Evolutionary conservation across 305 asterid species (phyloP).

Genomic region (Rubia occidens): DNA sequence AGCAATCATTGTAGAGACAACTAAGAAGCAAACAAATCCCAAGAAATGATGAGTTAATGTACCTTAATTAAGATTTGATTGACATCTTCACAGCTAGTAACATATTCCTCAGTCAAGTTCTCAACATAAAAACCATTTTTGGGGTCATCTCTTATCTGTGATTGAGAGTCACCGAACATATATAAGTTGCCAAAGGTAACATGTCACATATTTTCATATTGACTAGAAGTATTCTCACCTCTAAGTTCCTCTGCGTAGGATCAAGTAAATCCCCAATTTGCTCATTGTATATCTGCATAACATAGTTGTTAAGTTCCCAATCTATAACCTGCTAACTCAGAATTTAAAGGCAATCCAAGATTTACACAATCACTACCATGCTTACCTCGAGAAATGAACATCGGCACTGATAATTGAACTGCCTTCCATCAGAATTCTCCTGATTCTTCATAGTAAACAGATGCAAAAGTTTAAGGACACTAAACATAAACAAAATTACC

Average conservation of each 20-base stretch:
- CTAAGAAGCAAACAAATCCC: not conserved
- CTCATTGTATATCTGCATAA: constrained; percentile 65
- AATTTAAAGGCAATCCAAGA: not conserved
- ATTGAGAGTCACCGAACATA: not conserved
- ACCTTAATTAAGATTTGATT: constrained; percentile 82
- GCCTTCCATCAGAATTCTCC: constrained; percentile 52
- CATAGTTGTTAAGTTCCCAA: constrained; percentile 11
- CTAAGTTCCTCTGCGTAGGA: constrained; percentile 65
- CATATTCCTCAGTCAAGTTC: constrained; percentile 78
- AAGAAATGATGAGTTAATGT: not conserved
- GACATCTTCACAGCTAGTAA: constrained; percentile 64
- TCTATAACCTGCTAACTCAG: not conserved
- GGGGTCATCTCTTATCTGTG: constrained; percentile 69
- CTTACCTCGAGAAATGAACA: constrained; percentile 91
- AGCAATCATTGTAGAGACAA: not conserved
- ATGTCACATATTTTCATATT: not conserved
- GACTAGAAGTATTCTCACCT: constrained; percentile 35
- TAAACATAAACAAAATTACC: constrained; percentile 1
- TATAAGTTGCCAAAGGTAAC: not conserved
- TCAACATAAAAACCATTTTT: constrained; percentile 80
- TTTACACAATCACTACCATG: not conserved
- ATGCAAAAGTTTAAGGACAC: constrained; percentile 13
- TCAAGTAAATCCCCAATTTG: constrained; percentile 83
- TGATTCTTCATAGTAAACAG: constrained; percentile 45
- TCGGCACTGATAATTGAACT: constrained; percentile 72